Conservation (phyloP, 2,329 filamentous ascomycete species). For the Truncatella angustata region DNA sequence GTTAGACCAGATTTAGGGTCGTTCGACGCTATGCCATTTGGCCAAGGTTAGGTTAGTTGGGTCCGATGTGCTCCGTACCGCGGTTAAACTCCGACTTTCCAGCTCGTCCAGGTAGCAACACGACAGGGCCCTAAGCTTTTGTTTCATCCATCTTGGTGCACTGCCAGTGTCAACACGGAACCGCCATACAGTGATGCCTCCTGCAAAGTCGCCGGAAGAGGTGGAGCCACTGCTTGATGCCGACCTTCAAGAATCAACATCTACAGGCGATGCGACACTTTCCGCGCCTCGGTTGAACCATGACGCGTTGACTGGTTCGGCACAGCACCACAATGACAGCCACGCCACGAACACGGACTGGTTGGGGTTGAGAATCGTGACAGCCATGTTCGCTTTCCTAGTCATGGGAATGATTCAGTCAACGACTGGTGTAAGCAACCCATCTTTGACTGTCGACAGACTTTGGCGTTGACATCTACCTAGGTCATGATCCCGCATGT, state of each 20-base stretch:
- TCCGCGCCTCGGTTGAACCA: background rate
- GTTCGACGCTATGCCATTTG: too few species aligned
- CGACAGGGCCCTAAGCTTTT: too few species aligned
- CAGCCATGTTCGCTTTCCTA: slow-evolving; percentile 6
- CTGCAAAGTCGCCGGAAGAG: background rate
- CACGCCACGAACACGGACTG: background rate
- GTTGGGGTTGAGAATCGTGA: background rate
- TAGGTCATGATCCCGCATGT: slow-evolving; percentile 5
- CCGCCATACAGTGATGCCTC: background rate
- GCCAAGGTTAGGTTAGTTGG: too few species aligned
- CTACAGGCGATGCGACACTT: background rate
- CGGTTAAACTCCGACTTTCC: too few species aligned
- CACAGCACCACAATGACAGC: background rate
- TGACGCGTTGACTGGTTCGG: too few species aligned
- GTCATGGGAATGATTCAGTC: slow-evolving; percentile 5
- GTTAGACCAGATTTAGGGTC: too few species aligned
- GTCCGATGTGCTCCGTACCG: too few species aligned
- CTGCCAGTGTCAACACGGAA: too few species aligned
- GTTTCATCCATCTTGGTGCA: too few species aligned
- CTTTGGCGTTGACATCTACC: background rate
- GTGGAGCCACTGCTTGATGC: background rate
- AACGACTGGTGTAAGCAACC: background rate
- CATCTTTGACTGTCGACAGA: too few species aligned
- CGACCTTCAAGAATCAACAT: background rate
- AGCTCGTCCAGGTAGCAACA: too few species aligned